Conservation (phyloP, 768 basidiomycete genomes). For the Collybia sp. region DNA sequence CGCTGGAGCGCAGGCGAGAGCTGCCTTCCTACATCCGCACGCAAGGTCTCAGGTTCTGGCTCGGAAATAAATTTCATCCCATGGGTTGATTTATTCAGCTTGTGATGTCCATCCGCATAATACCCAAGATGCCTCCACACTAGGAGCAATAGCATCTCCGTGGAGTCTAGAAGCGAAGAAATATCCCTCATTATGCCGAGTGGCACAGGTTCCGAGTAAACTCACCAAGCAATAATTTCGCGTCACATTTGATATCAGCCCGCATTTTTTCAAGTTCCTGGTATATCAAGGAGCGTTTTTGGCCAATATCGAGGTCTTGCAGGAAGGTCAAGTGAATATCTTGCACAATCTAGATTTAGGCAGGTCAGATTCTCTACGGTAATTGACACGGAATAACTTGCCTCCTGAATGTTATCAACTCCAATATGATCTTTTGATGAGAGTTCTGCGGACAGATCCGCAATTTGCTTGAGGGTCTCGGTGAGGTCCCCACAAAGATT, state of each 20-base stretch:
- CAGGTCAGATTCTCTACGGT: slow-evolving; percentile 1
- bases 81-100: slow-evolving; percentile 16
- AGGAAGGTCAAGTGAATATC: slow-evolving; percentile 50
- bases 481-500: slow-evolving; percentile 59
- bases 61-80: slow-evolving; percentile 55
- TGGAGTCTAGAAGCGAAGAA: slow-evolving; percentile 38
- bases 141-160: slow-evolving; percentile 77
- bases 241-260: slow-evolving; percentile 32
- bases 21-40: slow-evolving; percentile 47
- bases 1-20: slow-evolving; percentile 52
- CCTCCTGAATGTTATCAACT: slow-evolving; percentile 70
- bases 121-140: slow-evolving; percentile 77
- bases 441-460: slow-evolving; percentile 65
- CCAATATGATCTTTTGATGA: slow-evolving; percentile 66
- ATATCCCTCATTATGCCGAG: neutral
- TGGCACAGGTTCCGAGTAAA: slow-evolving; percentile 1
- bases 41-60: slow-evolving; percentile 55
- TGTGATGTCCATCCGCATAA: slow-evolving; percentile 34
- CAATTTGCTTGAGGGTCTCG: slow-evolving; percentile 59
- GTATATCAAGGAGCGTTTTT: slow-evolving; percentile 63
- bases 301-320: slow-evolving; percentile 62
- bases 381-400: slow-evolving; percentile 19
- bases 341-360: slow-evolving; percentile 38
- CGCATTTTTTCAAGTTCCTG: slow-evolving; percentile 52
- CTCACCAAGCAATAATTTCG: slow-evolving; percentile 55